Percentiles rank a stretch among this genome's conserved stretches.
Conservation (phyloP, 495 filamentous ascomycete species). For the Aspergillus nidulans region DNA sequence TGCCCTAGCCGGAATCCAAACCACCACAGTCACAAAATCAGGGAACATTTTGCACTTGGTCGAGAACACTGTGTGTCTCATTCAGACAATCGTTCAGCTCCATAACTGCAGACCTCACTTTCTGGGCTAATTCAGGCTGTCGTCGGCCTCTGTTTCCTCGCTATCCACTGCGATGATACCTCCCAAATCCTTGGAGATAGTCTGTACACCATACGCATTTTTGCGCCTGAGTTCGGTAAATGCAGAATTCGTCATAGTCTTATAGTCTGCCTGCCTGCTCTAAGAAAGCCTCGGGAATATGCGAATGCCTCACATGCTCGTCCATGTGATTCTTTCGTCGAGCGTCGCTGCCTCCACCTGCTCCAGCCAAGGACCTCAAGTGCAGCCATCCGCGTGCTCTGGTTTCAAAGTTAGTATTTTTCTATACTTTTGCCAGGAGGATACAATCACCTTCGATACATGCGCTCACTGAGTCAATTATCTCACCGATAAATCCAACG, state of each 20-base stretch:
- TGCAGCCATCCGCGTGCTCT: too few relatives aligned
- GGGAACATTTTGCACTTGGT: neutral
- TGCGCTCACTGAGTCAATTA: neutral
- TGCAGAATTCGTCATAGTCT: neutral
- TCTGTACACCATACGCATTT: neutral
- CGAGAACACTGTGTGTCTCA: neutral
- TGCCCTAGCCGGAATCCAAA: neutral
- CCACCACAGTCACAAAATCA: neutral
- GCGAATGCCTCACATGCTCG: neutral
- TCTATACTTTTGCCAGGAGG: constrained; percentile 27
- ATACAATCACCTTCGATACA: neutral
- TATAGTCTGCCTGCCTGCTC: neutral
- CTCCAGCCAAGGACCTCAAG: too few relatives aligned
- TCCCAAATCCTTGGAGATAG: neutral
- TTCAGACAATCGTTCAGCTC: neutral
- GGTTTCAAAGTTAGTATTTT: too few relatives aligned
- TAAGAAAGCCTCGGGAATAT: neutral
- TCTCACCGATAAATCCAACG: constrained; percentile 10
- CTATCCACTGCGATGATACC: neutral
- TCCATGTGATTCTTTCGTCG: constrained; percentile 1
- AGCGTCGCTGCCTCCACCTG: neutral
- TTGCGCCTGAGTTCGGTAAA: neutral
- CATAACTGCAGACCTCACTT: neutral
- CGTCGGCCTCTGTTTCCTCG: neutral
- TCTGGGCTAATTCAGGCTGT: neutral